Evolutionary conservation across 345 rosid genomes (phyloP), one percentile per base, ranked within the genome.

Genomic region (Camelina hispida): DNA sequence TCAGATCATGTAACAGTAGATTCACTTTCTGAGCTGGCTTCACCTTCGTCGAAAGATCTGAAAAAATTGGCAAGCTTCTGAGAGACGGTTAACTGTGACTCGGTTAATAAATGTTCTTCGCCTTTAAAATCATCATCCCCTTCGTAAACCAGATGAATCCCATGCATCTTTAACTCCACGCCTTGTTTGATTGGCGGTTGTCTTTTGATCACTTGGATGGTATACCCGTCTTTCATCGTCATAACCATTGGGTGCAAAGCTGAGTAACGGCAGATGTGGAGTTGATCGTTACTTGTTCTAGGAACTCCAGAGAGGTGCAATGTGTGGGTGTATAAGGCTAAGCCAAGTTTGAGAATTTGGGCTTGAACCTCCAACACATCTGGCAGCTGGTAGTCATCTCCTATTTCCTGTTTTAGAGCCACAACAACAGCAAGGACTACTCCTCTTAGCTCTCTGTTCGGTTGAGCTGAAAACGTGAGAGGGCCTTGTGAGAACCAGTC

Each of bases 271-370:
- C 85, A 78, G 46, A 89, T 54, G 85, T 84, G 79, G 32, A 91
- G 79, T 30, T 89, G 88, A 72, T 85, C 85, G 23, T 69, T 55
- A 50, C 79, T 68, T 17, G 81, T 76, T 30, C 53, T 74, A 0
- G 93, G 90, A 47, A 89, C 83, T 62, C 95, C 95, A 47, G 1
- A 30, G 15, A 91, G 65, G 34, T 61, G 0, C 77, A 89, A 70
- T 22, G 72, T 0, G 30, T 77, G 73, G 13, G 17, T 55, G 44
- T 0, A 8, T 58, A 47, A 0, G 0, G 23, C 1, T 1, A 0
- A 6, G 4, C 54, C 79, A 40, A 52, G 79, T 35, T 82, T 30
- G 7, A 72, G 72, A 40, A 91, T 56, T 69, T 63, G 72, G 9
- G 76, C 93, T 59, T 74, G 62, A 43, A 89, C 55, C 40, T 81